Evolutionary conservation across 331 rosid genomes (phyloP), one percentile per base, ranked within the genome.

Genomic region (Spiraea crenata): DNA sequence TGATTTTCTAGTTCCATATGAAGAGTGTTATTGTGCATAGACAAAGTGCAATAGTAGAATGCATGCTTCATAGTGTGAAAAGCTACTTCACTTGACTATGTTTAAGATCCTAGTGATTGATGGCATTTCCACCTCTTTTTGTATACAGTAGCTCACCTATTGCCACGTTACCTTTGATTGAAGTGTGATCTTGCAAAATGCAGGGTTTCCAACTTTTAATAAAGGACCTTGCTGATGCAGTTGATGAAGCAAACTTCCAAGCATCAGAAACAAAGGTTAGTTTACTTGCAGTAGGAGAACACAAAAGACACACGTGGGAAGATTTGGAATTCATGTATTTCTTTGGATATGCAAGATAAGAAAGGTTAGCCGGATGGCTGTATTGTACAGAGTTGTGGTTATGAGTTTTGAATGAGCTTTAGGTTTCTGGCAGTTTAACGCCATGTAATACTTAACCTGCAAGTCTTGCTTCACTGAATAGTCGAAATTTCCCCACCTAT

Each of bases 201-300:
- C 80, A 82, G 90, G 71, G 68, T 47, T 82, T 85, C 74, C 85
- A 80, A 58, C 73, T 64, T 67, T 65, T 80, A 72, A 72, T 85
- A 59, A 83, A 82, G 69, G 80, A 71, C 49, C 77, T 77, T 67
- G 78, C 67, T 67, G 80, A 52, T 54, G 69, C 75, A 66, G 70
- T 72, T 41, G 68, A 66, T 55, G 80, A 65, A 55, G 57, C 67
- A 41, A 74, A 76, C 65, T 80, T 57, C 75, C 74, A 62, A 73
- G 74, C 81, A 79, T 67, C 82, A 71, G 83, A 78, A 59, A 19
- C 85, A 40, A 83, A 89, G 97, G 98, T 93, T 80, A 70, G 90
- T 78, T 74, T 71, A 34, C 8, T 56, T 17, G 34, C 65, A 11
- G 7, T 25, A 47, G 19, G 50, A 39, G 14, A n/a, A 49, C 7